Percentiles rank a stretch among this genome's conserved stretches.
Evolutionary conservation across 805 yeast species (phyloP).

Genomic region (Blastobotrys terrestris): DNA sequence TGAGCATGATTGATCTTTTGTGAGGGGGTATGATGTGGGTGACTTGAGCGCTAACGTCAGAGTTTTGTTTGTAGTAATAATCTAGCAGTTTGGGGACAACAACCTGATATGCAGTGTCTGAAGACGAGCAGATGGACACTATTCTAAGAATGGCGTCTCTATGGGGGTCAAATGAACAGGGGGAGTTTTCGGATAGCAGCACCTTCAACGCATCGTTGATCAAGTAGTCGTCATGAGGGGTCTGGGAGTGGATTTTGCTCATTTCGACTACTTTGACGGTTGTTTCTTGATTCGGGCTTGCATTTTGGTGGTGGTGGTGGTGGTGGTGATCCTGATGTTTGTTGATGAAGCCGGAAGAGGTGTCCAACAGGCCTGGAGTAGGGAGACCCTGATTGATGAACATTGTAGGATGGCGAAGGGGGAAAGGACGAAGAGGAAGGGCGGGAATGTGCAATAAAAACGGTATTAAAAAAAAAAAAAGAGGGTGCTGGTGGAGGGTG

Average conservation of each 20-base stretch:
- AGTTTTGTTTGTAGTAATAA: neutral
- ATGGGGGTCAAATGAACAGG: constrained; percentile 5
- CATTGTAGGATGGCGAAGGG: neutral
- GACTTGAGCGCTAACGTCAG: constrained; percentile 12
- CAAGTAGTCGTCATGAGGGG: neutral
- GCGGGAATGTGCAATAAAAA: too few species aligned
- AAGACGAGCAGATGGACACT: constrained; percentile 16
- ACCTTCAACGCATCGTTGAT: neutral
- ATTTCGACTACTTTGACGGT: constrained; percentile 1
- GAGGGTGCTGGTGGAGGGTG: neutral
- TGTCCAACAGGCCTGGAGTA: neutral
- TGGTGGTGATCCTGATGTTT: neutral
- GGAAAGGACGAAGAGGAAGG: neutral
- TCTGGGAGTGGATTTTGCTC: neutral
- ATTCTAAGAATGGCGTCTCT: constrained; percentile 12
- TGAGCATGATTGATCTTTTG: constrained; percentile 5
- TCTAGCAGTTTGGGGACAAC: constrained; percentile 16
- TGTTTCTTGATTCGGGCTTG: neutral
- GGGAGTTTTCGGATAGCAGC: neutral
- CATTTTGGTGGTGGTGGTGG: neutral
- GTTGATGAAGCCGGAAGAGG: neutral
- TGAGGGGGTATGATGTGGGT: constrained; percentile 19
- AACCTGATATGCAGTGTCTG: constrained; percentile 10
- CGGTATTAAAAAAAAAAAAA: too few species aligned
- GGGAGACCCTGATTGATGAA: neutral